These are phyloP conservation scores for Trichoderma reesei DNA, from an alignment of 495 filamentous ascomycete genomes.

Conservation along the genomic window DNA sequence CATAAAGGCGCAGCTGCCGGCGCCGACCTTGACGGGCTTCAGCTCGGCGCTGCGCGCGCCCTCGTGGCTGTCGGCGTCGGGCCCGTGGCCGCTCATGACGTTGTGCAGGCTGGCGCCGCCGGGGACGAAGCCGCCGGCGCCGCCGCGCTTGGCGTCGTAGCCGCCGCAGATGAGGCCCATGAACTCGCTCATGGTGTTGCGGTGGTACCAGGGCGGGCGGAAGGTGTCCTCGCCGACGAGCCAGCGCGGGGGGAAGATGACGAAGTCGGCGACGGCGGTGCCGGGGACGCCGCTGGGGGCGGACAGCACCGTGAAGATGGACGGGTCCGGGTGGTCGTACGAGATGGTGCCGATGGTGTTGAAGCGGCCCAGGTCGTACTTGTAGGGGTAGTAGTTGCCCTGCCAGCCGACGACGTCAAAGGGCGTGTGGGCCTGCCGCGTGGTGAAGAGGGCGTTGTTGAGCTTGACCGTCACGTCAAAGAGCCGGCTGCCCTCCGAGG, in stretches of 20 bases:
- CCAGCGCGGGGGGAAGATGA: slow-evolving; percentile 78
- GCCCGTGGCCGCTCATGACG: slow-evolving; percentile 51
- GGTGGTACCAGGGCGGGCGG: slow-evolving; percentile 75
- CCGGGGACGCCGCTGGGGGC: slow-evolving; percentile 52
- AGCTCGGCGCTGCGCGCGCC: slow-evolving; percentile 49
- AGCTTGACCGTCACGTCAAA: slow-evolving; percentile 70
- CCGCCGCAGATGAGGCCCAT: slow-evolving; percentile 67
- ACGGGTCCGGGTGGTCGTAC: slow-evolving; percentile 75
- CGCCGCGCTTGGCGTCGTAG: slow-evolving; percentile 42
- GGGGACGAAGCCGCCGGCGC: slow-evolving; percentile 46
- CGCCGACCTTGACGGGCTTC: slow-evolving; percentile 43
- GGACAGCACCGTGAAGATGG: slow-evolving; percentile 73
- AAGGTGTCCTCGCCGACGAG: slow-evolving; percentile 68
- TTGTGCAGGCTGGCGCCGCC: slow-evolving; percentile 49
- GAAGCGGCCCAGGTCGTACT: slow-evolving; percentile 78
- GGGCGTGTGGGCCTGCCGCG: slow-evolving; percentile 61
- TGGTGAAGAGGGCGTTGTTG: slow-evolving; percentile 65
- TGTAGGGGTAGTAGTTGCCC: slow-evolving; percentile 71
- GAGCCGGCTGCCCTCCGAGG: slow-evolving; percentile 26
- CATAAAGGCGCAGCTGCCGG: slow-evolving; percentile 57
- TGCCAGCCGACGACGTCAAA: slow-evolving; percentile 86
- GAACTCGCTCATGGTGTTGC: slow-evolving; percentile 79
- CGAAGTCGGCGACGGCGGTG: slow-evolving; percentile 72
- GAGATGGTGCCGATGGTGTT: slow-evolving; percentile 64
- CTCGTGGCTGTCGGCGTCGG: slow-evolving; percentile 54